phyloP scores from a whole-genome alignment of 495 filamentous ascomycete species.

The Penicillium dipodomyicola region DNA sequence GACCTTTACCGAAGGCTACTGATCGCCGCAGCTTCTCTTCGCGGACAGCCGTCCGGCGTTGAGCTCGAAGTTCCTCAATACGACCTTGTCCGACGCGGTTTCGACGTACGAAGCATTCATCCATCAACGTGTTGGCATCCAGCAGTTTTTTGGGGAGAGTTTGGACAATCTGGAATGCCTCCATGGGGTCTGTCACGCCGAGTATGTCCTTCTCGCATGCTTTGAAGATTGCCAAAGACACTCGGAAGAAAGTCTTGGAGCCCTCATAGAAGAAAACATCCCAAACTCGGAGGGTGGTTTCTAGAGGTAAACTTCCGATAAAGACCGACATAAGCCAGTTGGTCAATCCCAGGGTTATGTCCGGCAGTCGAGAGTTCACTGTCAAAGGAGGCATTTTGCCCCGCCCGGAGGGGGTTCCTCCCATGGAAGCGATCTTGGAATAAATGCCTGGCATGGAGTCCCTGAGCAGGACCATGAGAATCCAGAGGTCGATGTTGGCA shows the following conservation, averaged over 20 bases:
- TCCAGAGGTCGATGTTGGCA: constrained; percentile 90
- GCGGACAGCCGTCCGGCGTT: constrained; percentile 43
- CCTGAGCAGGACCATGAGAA: constrained; percentile 80
- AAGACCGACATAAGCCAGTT: constrained; percentile 99
- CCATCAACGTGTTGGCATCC: constrained; percentile 77
- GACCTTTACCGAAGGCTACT: constrained; percentile 39
- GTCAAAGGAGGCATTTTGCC: constrained; percentile 42
- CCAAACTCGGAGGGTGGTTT: constrained; percentile 90
- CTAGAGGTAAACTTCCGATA: constrained; percentile 87
- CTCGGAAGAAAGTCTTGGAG: constrained; percentile 89
- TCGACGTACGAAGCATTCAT: constrained; percentile 73
- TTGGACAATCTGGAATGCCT: constrained; percentile 94
- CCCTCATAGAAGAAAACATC: constrained; percentile 96
- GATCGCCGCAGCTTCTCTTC: constrained; percentile 47
- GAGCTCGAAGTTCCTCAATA: constrained; percentile 44
- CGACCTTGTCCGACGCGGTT: constrained; percentile 74
- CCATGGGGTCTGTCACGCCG: constrained; percentile 82
- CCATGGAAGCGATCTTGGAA: constrained; percentile 79
- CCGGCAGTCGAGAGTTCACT: constrained; percentile 66
- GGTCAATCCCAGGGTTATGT: constrained; percentile 88
- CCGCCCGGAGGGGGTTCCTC: constrained; percentile 50
- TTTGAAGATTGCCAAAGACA: constrained; percentile 91
- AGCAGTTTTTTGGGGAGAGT: constrained; percentile 77
- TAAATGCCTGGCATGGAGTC: constrained; percentile 85
- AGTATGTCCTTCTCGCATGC: constrained; percentile 80